phyloP scores from a whole-genome alignment of 768 basidiomycete species.

The Suillus ampliporus region DNA sequence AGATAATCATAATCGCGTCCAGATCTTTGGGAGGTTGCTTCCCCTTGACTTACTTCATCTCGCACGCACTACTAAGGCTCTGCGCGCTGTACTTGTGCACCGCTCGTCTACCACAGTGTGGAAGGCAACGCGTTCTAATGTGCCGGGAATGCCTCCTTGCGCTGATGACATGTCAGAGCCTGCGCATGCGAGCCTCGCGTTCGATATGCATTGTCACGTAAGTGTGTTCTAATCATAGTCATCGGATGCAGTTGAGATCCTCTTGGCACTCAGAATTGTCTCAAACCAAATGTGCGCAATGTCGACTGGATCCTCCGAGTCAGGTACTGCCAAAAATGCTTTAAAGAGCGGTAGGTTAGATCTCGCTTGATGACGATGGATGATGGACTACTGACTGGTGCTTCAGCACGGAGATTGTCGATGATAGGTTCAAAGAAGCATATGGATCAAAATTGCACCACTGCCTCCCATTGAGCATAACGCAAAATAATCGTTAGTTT shows the following conservation, averaged over 20 bases:
- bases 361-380: background rate
- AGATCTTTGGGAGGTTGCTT: slow-evolving; percentile 33
- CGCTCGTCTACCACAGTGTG: slow-evolving; percentile 28
- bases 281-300: slow-evolving; percentile 10
- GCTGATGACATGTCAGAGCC: slow-evolving; percentile 34
- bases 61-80: slow-evolving; percentile 34
- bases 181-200: slow-evolving; percentile 36
- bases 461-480: background rate
- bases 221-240: slow-evolving; percentile 10
- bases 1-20: slow-evolving; percentile 4
- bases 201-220: slow-evolving; percentile 37
- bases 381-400: background rate
- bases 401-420: background rate
- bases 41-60: slow-evolving; percentile 40
- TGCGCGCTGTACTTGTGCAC: slow-evolving; percentile 33
- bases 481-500: slow-evolving; percentile 2
- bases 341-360: background rate
- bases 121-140: slow-evolving; percentile 30
- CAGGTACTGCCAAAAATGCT: slow-evolving; percentile 13
- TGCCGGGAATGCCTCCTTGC: slow-evolving; percentile 29
- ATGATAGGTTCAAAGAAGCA: background rate
- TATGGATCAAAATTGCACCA: background rate
- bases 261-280: background rate
- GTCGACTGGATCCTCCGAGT: slow-evolving; percentile 12
- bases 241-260: background rate